phyloP scores from a whole-genome alignment of 495 filamentous ascomycete genomes.

The Collariella sp. region DNA sequence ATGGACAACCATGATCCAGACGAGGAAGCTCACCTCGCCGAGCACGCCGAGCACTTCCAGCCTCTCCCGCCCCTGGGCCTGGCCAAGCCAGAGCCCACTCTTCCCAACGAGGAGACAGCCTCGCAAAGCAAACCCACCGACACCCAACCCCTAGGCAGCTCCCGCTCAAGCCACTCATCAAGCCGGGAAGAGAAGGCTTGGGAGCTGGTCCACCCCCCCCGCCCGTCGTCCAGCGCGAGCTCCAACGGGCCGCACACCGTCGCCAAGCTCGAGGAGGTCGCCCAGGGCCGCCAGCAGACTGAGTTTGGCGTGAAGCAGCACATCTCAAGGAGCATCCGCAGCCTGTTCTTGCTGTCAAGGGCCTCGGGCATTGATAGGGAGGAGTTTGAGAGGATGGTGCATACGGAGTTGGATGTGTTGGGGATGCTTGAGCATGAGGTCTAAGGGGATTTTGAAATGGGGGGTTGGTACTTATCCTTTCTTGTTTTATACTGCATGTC shows the following conservation, averaged over 20 bases:
- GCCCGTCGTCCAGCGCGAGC: conserved; percentile 45
- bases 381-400: conserved; percentile 76
- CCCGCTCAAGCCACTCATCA: conserved; percentile 27
- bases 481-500: background rate
- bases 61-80: conserved; percentile 33
- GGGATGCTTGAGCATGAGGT: conserved; percentile 62
- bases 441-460: background rate
- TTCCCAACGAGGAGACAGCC: conserved; percentile 11
- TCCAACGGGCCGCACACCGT: conserved; percentile 50
- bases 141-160: conserved; percentile 6
- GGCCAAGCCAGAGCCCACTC: conserved; percentile 14
- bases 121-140: conserved; percentile 14
- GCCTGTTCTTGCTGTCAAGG: conserved; percentile 71
- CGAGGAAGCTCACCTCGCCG: conserved; percentile 55
- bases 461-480: background rate
- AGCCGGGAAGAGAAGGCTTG: conserved; percentile 21
- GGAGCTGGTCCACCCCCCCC: conserved; percentile 39
- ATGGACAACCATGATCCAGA: conserved; percentile 82
- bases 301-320: conserved; percentile 85
- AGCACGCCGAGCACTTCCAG: conserved; percentile 36
- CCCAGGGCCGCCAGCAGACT: conserved; percentile 53
- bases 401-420: conserved; percentile 71
- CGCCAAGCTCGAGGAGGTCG: conserved; percentile 56
- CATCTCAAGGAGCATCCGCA: conserved; percentile 79
- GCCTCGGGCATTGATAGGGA: conserved; percentile 69